These are phyloP conservation scores for Colletotrichum nymphaeae DNA, from an alignment of 2,329 filamentous ascomycete genomes.

Conservation along the genomic window DNA sequence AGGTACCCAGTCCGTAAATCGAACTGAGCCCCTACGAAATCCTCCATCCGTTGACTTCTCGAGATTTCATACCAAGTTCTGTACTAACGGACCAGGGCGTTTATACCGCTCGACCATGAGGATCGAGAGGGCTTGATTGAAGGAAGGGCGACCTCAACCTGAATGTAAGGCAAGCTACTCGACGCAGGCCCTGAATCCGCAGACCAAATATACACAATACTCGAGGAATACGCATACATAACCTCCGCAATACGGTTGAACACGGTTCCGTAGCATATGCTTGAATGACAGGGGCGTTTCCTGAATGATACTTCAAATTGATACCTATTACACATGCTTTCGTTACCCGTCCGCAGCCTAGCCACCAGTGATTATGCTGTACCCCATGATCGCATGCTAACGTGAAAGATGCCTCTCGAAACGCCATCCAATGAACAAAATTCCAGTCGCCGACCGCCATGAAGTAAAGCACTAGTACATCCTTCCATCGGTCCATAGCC, in stretches of 20 bases:
- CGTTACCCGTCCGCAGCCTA: background rate
- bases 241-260: background rate
- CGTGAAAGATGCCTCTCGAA: conserved; percentile 10
- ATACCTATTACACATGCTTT: conserved; percentile 15
- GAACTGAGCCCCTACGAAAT: too few relatives aligned
- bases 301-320: conserved; percentile 4
- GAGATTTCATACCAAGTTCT: too few relatives aligned
- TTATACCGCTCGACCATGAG: too few relatives aligned
- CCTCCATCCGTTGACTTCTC: too few relatives aligned
- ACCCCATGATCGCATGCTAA: background rate
- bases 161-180: too few relatives aligned
- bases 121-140: too few relatives aligned
- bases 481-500: background rate
- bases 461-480: background rate
- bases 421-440: conserved; percentile 22
- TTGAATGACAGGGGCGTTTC: background rate
- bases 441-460: background rate
- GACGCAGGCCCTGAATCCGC: background rate
- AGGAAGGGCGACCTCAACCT: too few relatives aligned
- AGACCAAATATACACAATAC: background rate
- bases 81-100: too few relatives aligned
- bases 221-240: background rate
- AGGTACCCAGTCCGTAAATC: too few relatives aligned
- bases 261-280: background rate
- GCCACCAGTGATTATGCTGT: conserved; percentile 11